Evolutionary conservation across 768 basidiomycete genomes (phyloP).

Genomic region (Pleurotus ostreatus): DNA sequence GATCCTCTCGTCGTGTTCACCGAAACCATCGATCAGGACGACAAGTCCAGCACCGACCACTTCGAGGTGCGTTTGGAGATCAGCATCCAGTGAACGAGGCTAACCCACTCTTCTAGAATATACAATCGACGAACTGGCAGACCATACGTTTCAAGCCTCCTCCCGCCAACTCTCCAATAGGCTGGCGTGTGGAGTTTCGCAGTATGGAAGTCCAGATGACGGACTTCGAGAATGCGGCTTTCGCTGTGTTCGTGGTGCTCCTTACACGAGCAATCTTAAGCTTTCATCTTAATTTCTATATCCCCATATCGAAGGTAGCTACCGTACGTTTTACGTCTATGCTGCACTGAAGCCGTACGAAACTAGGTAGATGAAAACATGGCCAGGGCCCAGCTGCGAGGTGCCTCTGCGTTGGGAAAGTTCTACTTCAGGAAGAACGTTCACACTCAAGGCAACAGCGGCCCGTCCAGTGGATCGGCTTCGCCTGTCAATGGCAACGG

Average conservation of each 20-base stretch:
- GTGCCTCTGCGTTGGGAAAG: conserved; percentile 67
- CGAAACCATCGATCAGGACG: conserved; percentile 92
- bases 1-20: conserved; percentile 95
- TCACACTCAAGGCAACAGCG: conserved; percentile 53
- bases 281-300: conserved; percentile 91
- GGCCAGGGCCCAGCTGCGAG: conserved; percentile 80
- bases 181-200: conserved; percentile 98
- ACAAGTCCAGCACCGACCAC: conserved; percentile 83
- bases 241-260: conserved; percentile 90
- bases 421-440: conserved; percentile 92
- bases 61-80: conserved; percentile 67
- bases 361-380: conserved; percentile 94
- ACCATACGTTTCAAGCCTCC: conserved; percentile 98
- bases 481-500: conserved; percentile 33
- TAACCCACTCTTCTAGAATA: conserved; percentile 53
- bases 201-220: conserved; percentile 99
- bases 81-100: not conserved
- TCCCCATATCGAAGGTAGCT: conserved; percentile 91
- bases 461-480: conserved; percentile 40
- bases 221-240: conserved; percentile 98
- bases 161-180: conserved; percentile 86
- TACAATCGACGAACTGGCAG: conserved; percentile 99
- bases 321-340: not conserved
- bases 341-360: not conserved
- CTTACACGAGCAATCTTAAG: conserved; percentile 90